Base-by-base conservation (phyloP, 805 yeast genomes). In the Lachancea dasiensis region DNA sequence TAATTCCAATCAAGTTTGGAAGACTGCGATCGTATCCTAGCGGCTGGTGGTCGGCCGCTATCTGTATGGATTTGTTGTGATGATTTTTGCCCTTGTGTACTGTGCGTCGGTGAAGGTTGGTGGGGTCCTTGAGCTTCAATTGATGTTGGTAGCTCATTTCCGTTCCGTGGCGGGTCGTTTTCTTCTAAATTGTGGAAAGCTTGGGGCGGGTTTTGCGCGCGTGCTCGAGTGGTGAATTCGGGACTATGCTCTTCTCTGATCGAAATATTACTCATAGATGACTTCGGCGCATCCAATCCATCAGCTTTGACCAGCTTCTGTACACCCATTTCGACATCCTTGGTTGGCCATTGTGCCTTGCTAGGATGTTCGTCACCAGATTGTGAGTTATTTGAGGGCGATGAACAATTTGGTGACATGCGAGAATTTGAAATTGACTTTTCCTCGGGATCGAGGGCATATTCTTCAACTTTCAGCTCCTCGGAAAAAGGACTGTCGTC, bases 1-100 rank as follows among this genome's bases (percentile, higher is more conserved):
- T 72, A 81, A 45, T 68, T 71, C 89, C 87, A 82, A 45, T 81
- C 86, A 7, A 75, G 69, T 27, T 42, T 60, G 5, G 52, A 40
- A 4, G 40, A 18, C 24, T 26, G 34, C 2, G 49, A 38, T 17
- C 27, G 21, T 25, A 23, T 27, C 31, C 28, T 20, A 7, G 29
- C 17, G 10, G 29, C 11, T 6, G 14, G 2, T 9, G 36, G 8
- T 17, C 21, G n/a, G n/a, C n/a, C n/a, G n/a, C n/a, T n/a, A 3
- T 19, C 19, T 20, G 26, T 7, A 4, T 21, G 27, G 13, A 6
- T 8, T 22, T 31, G 15, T 21, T 15, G 58, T 51, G 4, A 51
- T 36, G 16, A 51, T 39, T 36, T 68, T 55, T 33, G 45, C 55
- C 14, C 51, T 54, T 6, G 50, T 46, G 23, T 18, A 13, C 13